Evolutionary conservation across 805 yeast genomes (phyloP), one percentile per base, ranked within the genome.

Genomic region (Sungouiozyma intestinalis): DNA sequence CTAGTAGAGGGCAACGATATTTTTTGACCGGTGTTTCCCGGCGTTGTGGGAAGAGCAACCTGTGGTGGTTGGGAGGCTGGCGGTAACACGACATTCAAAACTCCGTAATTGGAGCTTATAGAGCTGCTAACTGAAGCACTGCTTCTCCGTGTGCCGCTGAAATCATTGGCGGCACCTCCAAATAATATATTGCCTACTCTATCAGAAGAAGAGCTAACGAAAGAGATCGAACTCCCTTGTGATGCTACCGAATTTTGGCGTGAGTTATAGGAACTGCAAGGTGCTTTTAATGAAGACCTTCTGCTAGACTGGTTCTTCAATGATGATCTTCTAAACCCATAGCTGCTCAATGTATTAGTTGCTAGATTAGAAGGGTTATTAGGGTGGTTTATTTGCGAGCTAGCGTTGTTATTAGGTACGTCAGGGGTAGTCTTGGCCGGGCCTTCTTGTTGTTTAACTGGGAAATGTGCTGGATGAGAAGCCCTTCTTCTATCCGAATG

Each of bases 1-100:
- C 40, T 41, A 13, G 33, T 33, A 6, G 29, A 20, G 4, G 41
- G 35, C 13, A 32, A 16, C 11, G 41, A 39, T 8, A 21, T n/a
- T 27, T 32, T 36, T 15, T 33, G 31, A 20, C 11, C 18, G 31
- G 21, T 20, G 31, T 3, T 21, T 24, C 40, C 43, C 2, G 61
- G 59, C 1, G 48, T 39, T 6, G 60, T 48, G 15, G 73, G 72
- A 14, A 74, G 57, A 15, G 76, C 73, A 35, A 72, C 80, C 13
- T 52, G 58, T 3, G 88, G 88, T 45, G 74, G 62, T 1, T 81
- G 76, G 15, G 68, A 57, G 40, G 67, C 73, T 0, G 81, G 76
- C 0, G 87, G 86, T 4, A 81, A 40, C 11, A 62, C 41, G 4
- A 56, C 64, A 39, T 53, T 55, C 16, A 57, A 35, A 16, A 49